A percentile compares a stretch with the other conserved stretches of the same genome.
Evolutionary conservation across 768 basidiomycete genomes (phyloP).

Genomic region (Trametes coccinea): DNA sequence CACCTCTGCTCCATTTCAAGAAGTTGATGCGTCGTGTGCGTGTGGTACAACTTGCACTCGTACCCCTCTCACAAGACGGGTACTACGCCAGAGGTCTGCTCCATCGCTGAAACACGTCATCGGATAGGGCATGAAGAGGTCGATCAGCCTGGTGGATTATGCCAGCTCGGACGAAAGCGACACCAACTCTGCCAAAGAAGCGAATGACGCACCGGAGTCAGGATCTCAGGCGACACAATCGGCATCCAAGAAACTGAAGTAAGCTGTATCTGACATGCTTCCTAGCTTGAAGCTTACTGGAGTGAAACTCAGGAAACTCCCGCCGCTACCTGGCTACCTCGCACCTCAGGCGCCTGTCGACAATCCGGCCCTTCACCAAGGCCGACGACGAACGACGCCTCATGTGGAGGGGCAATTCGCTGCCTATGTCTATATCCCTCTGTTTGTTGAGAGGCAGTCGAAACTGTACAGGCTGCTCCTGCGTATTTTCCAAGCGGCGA

Average conservation of each 20-base stretch:
- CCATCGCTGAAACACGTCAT: no score
- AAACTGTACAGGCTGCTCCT: slow-evolving; percentile 48
- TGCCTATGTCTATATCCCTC: slow-evolving; percentile 72
- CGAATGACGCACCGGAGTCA: neutral
- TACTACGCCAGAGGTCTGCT: no score
- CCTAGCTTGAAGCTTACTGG: neutral
- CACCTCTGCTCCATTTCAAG: no score
- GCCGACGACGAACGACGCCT: slow-evolving; percentile 69
- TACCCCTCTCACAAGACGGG: no score
- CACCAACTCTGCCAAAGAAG: neutral
- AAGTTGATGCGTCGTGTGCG: no score
- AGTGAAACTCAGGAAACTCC: slow-evolving; percentile 47
- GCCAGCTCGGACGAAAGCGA: slow-evolving; percentile 25
- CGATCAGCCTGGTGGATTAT: slow-evolving; percentile 19
- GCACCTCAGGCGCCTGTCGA: slow-evolving; percentile 55
- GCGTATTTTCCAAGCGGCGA: slow-evolving; percentile 47
- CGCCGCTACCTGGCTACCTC: slow-evolving; percentile 54
- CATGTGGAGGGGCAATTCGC: slow-evolving; percentile 89
- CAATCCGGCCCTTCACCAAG: slow-evolving; percentile 81
- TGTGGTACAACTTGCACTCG: no score
- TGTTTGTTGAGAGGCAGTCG: slow-evolving; percentile 47
- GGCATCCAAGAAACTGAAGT: slow-evolving; percentile 17
- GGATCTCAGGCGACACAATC: neutral
- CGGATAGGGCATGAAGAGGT: slow-evolving; percentile 15
- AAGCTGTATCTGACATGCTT: neutral